Evolutionary conservation across 768 basidiomycete species (phyloP), one percentile per base, ranked within the genome.

Genomic region (Glaciozyma antarctica): DNA sequence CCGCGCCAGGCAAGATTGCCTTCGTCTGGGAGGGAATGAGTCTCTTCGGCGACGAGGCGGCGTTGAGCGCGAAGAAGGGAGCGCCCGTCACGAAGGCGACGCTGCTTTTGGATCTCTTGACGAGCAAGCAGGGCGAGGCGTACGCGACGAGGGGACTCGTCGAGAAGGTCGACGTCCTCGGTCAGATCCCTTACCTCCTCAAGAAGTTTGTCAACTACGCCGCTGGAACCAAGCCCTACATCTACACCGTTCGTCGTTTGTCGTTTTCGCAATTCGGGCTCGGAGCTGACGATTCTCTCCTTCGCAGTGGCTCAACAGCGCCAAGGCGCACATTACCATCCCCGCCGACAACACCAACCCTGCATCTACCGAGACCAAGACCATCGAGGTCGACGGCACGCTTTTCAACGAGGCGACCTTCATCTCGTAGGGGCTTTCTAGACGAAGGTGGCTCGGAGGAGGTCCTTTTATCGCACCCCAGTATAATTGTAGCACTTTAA

Each of bases 161-260:
- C 58, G 89, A 91, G 77, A 92, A 94, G 77, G 89, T 98, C 32
- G 92, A 99, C 73, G 85, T 98, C 4, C 82, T 99, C 13, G 92
- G 88, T 8, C 93, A 99, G 79, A 89, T 95, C 69, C 95, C 95
- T 16, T 85, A 86, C 66, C 85, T 94, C 61, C 78, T 99, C 76
- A 90, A 91, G 80, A 84, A 91, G 77, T 86, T 91, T 67, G 85
- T 99, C 70, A 90, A 86, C 74, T 94, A 94, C 73, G 91, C 91
- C 45, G 87, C 92, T 32, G 89, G 91, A 32, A 91, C 90, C 47
- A 94, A 95, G 77, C 94, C 94, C 0, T 71, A 67, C 58, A 71
- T 71, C 58, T 68, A 71, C 61, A 71, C 55, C 85, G 92, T 47
- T 88, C 90, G 48, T 90, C 93, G 76, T 91, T 0, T 93, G 85